phyloP scores from a whole-genome alignment of 495 filamentous ascomycete species.

The Trypethelium eluteriae region DNA sequence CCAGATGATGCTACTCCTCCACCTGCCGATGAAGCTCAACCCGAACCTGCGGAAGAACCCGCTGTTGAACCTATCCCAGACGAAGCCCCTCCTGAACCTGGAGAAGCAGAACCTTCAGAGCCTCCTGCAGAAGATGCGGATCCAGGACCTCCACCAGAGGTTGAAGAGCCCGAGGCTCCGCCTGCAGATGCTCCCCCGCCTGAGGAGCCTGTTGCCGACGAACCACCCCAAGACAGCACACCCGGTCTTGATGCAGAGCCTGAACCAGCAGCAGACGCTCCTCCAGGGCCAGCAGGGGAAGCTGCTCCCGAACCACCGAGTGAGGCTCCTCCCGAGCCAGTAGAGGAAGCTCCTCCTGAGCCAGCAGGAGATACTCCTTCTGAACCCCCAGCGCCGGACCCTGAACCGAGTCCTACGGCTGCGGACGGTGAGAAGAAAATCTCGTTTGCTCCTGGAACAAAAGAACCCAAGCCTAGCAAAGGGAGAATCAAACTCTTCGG shows the following conservation, averaged over 20 bases:
- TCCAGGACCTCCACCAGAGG: not conserved
- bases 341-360: not conserved
- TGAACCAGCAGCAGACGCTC: no score
- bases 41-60: not conserved
- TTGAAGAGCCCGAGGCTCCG: not conserved
- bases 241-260: not conserved
- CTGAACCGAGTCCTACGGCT: not conserved
- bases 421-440: not conserved
- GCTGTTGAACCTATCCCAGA: not conserved
- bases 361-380: not conserved
- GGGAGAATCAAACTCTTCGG: not conserved
- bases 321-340: no score
- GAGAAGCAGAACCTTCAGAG: not conserved
- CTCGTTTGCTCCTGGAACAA: slow-evolving; percentile 1
- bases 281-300: no score
- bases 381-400: not conserved
- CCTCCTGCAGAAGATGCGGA: not conserved
- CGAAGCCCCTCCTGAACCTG: not conserved
- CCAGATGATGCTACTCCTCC: not conserved
- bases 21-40: not conserved
- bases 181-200: not conserved
- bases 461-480: slow-evolving; percentile 5
- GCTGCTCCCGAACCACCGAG: no score
- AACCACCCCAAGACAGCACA: not conserved
- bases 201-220: not conserved